These are phyloP conservation scores for Rhinocladiella similis DNA, from an alignment of 2,329 filamentous ascomycete genomes.

Conservation along the genomic window DNA sequence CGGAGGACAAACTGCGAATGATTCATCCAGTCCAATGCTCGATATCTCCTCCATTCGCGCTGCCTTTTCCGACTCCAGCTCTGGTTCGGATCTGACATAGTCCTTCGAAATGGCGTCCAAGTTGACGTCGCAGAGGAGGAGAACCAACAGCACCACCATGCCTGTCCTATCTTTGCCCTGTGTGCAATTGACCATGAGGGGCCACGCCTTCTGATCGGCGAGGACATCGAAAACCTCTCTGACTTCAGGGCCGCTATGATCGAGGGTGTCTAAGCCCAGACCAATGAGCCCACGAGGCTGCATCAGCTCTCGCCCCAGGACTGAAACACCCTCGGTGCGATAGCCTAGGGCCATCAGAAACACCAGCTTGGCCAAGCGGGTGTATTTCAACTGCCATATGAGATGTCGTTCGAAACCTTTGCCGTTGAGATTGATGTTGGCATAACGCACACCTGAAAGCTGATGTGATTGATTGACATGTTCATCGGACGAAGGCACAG, in stretches of 20 bases:
- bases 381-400: slow-evolving; percentile 63
- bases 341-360: slow-evolving; percentile 66
- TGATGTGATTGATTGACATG: slow-evolving; percentile 57
- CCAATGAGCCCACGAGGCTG: slow-evolving; percentile 69
- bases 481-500: slow-evolving; percentile 49
- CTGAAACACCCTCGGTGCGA: slow-evolving; percentile 66
- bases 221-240: slow-evolving; percentile 69
- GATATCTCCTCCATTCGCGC: slow-evolving; percentile 67
- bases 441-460: slow-evolving; percentile 65
- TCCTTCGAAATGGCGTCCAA: slow-evolving; percentile 64
- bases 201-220: slow-evolving; percentile 53
- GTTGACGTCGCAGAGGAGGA: slow-evolving; percentile 60
- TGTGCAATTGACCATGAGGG: slow-evolving; percentile 77
- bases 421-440: slow-evolving; percentile 73
- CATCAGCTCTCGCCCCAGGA: slow-evolving; percentile 72
- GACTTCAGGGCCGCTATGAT: slow-evolving; percentile 66
- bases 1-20: slow-evolving; percentile 67
- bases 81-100: slow-evolving; percentile 66
- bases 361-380: slow-evolving; percentile 62
- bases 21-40: slow-evolving; percentile 69
- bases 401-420: slow-evolving; percentile 68
- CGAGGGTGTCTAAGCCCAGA: slow-evolving; percentile 68
- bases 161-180: slow-evolving; percentile 87
- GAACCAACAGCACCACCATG: slow-evolving; percentile 65
- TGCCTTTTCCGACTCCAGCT: slow-evolving; percentile 62